Base-by-base conservation (phyloP, 2,329 filamentous ascomycete genomes). In the Sarocladium kiliense region DNA sequence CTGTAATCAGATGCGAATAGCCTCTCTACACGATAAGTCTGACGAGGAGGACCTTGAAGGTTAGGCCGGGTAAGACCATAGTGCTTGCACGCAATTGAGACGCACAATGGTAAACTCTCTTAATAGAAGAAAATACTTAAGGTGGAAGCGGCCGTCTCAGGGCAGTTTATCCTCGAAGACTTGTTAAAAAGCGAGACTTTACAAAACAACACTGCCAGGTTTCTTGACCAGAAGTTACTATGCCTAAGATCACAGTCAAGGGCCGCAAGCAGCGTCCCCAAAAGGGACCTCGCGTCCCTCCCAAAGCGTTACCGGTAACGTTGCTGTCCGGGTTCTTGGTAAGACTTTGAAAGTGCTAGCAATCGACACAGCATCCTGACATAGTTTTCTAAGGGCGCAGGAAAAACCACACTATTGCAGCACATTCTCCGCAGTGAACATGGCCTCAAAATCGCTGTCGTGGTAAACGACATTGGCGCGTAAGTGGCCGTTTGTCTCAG, bases 401-500 rank as follows among this genome's bases (percentile, higher is more conserved):
- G 87, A 1, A 89, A 89, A 65, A 89, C 86, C 0, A 89, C 87
- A 0, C 75, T 89, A 0, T 75, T 89, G 0, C 80, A 87, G 57
- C 81, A 88, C 57, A 86, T 89, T 53, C 77, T 89, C 4, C 79
- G 79, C 34, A 84, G 81, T 1, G 76, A 87, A 3, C 86, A 89
- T 67, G 84, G 85, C 1, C 74, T 89, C 9, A 77, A 79, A 1
- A 87, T 90, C 56, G 87, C 85, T 1, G 81, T 89, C 14, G 86
- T 89, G 21, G 86, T 90, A 36, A 89, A 90, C 60, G 87, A 89
- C 57, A 88, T 89, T 70, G 81, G 81, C 58, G 76, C 77, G 77
- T 80, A 51, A 60, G 75, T 68, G 3, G 1, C 9, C 16, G 16
- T 30, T 11, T 16, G 47, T 10, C 9, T 19, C 1, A 18, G 3